Conservation (phyloP, 2,329 filamentous ascomycete species). For the Trichoderma asperellum region DNA sequence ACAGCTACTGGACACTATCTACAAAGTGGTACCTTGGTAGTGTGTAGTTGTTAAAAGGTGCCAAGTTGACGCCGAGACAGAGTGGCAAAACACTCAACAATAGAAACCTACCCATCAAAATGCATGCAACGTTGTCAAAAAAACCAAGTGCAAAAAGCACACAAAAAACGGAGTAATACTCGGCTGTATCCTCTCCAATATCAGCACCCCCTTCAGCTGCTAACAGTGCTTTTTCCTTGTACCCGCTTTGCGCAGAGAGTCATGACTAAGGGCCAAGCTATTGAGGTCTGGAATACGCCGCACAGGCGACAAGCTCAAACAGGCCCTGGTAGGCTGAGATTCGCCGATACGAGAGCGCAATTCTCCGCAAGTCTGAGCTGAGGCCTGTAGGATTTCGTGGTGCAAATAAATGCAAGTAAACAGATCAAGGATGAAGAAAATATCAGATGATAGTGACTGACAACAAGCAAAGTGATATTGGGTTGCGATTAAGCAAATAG, state of each 20-base stretch:
- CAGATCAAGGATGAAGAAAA: accelerated
- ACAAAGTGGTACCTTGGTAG: too few species aligned
- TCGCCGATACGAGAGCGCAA: conserved; percentile 17
- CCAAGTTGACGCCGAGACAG: background rate
- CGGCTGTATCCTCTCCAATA: conserved; percentile 7
- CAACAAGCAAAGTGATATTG: background rate
- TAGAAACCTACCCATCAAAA: background rate
- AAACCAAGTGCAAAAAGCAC: background rate
- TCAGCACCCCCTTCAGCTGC: background rate
- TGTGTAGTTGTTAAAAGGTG: too few species aligned
- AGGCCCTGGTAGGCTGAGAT: conserved; percentile 16
- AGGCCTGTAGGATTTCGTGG: background rate
- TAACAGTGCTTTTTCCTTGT: background rate
- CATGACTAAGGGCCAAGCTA: conserved; percentile 25
- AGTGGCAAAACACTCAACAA: background rate
- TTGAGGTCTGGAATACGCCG: conserved; percentile 8
- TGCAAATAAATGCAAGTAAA: background rate
- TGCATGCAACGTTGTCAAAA: background rate
- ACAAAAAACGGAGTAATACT: conserved; percentile 8
- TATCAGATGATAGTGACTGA: background rate
- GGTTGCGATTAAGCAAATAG: too few species aligned
- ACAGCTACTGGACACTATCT: background rate
- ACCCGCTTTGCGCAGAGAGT: conserved; percentile 16
- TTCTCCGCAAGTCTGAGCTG: conserved; percentile 16
- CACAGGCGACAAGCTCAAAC: background rate